A percentile compares a stretch with the other conserved stretches of the same genome.
These are phyloP conservation scores for Mycena haematopus DNA, from an alignment of 768 basidiomycete genomes.

Conservation along the genomic window DNA sequence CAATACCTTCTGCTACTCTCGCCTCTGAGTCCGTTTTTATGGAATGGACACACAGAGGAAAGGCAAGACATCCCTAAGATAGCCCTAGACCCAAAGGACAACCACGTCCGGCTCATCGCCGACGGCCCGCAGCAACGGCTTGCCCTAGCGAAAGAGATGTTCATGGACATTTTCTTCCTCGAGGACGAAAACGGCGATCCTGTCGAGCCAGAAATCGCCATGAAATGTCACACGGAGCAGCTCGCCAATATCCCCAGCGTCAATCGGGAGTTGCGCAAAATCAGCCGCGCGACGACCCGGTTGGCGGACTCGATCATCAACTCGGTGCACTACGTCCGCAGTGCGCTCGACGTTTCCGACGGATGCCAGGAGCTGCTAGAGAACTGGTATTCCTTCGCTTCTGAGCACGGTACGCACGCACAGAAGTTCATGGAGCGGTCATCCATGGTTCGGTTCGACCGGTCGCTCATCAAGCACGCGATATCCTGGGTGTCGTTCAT, in stretches of 20 bases:
- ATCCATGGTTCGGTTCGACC: slow-evolving; percentile 76
- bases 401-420: slow-evolving; percentile 91
- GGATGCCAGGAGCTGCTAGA: slow-evolving; percentile 86
- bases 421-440: slow-evolving; percentile 86
- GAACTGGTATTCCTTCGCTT: slow-evolving; percentile 97
- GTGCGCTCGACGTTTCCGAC: slow-evolving; percentile 60
- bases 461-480: slow-evolving; percentile 84
- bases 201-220: slow-evolving; percentile 47
- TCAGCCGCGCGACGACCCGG: slow-evolving; percentile 86
- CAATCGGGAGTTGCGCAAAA: slow-evolving; percentile 89
- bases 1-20: slow-evolving; percentile 88
- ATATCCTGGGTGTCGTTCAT: slow-evolving; percentile 99
- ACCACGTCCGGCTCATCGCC: slow-evolving; percentile 89
- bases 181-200: slow-evolving; percentile 68
- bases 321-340: slow-evolving; percentile 87
- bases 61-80: slow-evolving; percentile 74
- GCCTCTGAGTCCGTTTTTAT: slow-evolving; percentile 85
- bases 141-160: slow-evolving; percentile 75
- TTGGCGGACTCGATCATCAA: slow-evolving; percentile 93
- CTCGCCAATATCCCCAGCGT: slow-evolving; percentile 92
- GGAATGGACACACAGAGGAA: slow-evolving; percentile 86
- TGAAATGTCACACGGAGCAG: slow-evolving; percentile 70
- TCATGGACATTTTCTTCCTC: slow-evolving; percentile 67
- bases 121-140: slow-evolving; percentile 86
- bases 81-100: slow-evolving; percentile 84